Conservation (phyloP, 345 rosid species). For the Heritiera littoralis region DNA sequence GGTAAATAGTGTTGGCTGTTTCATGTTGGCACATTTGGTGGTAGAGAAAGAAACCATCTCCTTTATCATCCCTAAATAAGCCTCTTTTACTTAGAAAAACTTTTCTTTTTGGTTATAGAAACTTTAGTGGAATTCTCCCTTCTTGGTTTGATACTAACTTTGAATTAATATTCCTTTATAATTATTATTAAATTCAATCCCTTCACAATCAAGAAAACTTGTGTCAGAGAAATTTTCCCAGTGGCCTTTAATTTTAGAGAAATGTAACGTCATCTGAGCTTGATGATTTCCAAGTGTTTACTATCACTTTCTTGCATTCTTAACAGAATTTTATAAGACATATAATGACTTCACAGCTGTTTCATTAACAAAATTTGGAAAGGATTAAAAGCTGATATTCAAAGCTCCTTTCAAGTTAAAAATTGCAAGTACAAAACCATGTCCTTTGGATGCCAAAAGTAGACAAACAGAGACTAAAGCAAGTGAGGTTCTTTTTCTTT, state of each 20-base stretch:
- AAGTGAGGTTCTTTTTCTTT: background rate
- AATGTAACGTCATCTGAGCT: background rate
- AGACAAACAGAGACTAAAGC: background rate
- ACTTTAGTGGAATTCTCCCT: constrained; percentile 3
- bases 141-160: background rate
- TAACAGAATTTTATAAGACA: background rate
- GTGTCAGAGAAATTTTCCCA: background rate
- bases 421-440: constrained; percentile 13
- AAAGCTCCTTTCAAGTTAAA: background rate
- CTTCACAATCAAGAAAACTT: background rate
- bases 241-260: background rate
- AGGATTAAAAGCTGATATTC: background rate
- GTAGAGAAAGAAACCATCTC: no score
- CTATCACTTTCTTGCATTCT: background rate
- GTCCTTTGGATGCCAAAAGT: background rate
- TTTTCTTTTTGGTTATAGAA: background rate
- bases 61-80: no score
- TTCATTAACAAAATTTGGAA: background rate
- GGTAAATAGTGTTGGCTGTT: no score
- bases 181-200: background rate
- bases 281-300: background rate
- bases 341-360: no score
- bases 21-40: no score
- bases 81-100: background rate
- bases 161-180: background rate